phyloP scores from a whole-genome alignment of 176 grass and related monocot species.

The Poa pratensis region DNA sequence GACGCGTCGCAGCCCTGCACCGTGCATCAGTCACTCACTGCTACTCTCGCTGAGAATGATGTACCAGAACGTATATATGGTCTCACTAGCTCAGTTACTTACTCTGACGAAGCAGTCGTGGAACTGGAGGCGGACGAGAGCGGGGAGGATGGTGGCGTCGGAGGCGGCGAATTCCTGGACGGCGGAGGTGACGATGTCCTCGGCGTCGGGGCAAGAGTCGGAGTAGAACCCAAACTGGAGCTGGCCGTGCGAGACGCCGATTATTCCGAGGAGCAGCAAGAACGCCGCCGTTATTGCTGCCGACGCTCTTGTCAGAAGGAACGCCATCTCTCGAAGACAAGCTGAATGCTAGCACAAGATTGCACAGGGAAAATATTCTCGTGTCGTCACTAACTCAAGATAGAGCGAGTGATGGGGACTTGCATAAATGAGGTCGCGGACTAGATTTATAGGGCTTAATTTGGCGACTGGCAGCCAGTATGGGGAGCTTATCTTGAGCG shows the following conservation, averaged over 20 bases:
- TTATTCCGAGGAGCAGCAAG: slow-evolving; percentile 32
- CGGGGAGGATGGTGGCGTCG: slow-evolving; percentile 71
- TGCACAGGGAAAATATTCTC: slow-evolving; percentile 7
- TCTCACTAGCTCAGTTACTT: no score
- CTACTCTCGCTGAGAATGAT: neutral
- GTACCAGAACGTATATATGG: no score
- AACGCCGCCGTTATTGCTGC: slow-evolving; percentile 28
- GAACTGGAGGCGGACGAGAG: slow-evolving; percentile 82
- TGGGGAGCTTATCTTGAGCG: slow-evolving; percentile 3
- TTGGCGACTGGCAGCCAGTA: slow-evolving; percentile 15
- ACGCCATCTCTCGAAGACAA: slow-evolving; percentile 30
- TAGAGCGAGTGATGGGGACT: slow-evolving; percentile 27
- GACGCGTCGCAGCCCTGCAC: slow-evolving; percentile 86
- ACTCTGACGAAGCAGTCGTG: slow-evolving; percentile 88
- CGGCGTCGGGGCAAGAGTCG: slow-evolving; percentile 70
- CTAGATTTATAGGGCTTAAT: neutral
- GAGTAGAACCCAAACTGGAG: slow-evolving; percentile 79
- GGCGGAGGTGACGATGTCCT: slow-evolving; percentile 62
- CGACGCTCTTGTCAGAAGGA: neutral
- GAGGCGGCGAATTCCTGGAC: slow-evolving; percentile 56
- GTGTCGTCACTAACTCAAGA: neutral
- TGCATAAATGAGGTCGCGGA: slow-evolving; percentile 29
- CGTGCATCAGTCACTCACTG: neutral
- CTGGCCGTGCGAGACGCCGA: slow-evolving; percentile 36
- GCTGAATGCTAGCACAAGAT: neutral